Base-by-base conservation (phyloP, 2,329 filamentous ascomycete species). In the Pestalotiopsis sp. region DNA sequence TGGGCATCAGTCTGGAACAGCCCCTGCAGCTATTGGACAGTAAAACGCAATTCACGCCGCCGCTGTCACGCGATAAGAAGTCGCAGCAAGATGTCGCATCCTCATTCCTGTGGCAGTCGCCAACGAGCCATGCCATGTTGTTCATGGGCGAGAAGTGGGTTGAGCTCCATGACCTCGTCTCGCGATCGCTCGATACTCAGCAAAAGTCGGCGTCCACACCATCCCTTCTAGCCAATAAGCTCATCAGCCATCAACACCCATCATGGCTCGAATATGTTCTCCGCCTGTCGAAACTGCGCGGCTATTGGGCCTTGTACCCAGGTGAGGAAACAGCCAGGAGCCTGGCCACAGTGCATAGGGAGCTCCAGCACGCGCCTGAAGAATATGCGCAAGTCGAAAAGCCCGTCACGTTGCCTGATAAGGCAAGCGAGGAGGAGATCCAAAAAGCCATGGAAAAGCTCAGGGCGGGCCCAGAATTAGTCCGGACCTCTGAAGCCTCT, bases 141-240 rank as follows among this genome's bases (percentile, higher is more conserved):
- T 91, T 95, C 77, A 90, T 96, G 68, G 94, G 95, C 58, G 89
- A 94, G 62, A 94, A 92, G 76, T 99, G 96, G 96, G 82, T 88
- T 13, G 93, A 97, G 73, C 86, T 97, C 11, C 94, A 98, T 77
- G 87, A 90, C 12, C 96, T 97, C 73, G 86, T 97, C 2, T 88
- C 92, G 12, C 86, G 87, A 62, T 84, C 90, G 6, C 81, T 95
- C 17, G 81, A 84, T 39, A 77, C 77, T 20, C 81, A 84, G 57
- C 79, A 80, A 45, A 72, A 73, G 9, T 75, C 74, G n/a, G 73
- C 80, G 7, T 73, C 78, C 1, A 74, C 79, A 2, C 81, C 84
- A 1, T 73, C 80, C 0, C 76, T 86, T 7, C 72, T 87, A 20
- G 79, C 81, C 5, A 75, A 83, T 27, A 93, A 92, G 68, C 25